Base-by-base conservation (phyloP, 108 stramenopile genomes). In the Asterionellopsis glacialis region DNA sequence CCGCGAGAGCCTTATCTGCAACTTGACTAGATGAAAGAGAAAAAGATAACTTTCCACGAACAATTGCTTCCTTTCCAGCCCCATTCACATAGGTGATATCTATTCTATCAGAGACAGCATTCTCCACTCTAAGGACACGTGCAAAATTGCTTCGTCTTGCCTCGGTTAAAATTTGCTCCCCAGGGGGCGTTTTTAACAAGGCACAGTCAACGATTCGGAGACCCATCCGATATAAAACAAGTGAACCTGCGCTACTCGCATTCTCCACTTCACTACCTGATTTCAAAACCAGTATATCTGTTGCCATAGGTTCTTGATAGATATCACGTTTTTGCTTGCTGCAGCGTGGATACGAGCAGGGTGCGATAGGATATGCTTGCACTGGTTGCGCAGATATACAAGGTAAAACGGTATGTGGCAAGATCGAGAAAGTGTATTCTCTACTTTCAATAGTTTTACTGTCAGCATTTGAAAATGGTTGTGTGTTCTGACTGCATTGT, bases 211-310 rank as follows among this genome's bases (percentile, higher is more conserved):
- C 72, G 12, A 84, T 65, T 45, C 60, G 73, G 5, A 61, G 53
- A 16, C 71, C 75, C 22, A 65, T 65, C 13, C 83, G 66, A 65
- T 60, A 81, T 28, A 84, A 64, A 18, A 70, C 22, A 10, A 84
- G 57, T 33, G 33, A 33, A 33, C 5, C 33, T 33, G 33, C 33
- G 33, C 7, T 33, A 33, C 33, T 33, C 7, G 33, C 7, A n/a
- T 47, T 63, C 2, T 59, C 41, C 28, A 10, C 12, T 0, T 65
- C 27, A 24, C 40, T 55, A 12, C 16, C 53, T 13, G 27, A 22
- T 11, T 59, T 52, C 23, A 83, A 15, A 6, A 88, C 60, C 47
- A 88, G 69, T 22, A 88, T 64, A 58, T 88, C 83, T 21, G 64
- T 68, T 7, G 85, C 82, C 54, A 79, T 45, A 12, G 18, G 25